Base-by-base conservation (phyloP, 2,329 filamentous ascomycete genomes). In the Chalaropsis thielavioides region DNA sequence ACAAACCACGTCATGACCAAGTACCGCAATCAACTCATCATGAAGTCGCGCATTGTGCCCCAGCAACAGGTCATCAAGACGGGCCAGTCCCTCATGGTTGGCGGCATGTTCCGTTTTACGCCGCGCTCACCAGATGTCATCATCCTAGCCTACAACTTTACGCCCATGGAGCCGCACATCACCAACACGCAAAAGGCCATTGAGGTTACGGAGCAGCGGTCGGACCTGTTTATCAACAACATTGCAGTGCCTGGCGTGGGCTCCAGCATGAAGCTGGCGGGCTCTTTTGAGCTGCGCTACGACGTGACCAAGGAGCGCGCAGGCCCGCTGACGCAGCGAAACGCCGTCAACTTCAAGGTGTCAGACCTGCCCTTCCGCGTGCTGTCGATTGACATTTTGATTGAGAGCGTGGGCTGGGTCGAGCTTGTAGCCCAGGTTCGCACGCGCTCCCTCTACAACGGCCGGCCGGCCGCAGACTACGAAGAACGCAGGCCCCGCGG, bases 341-440 rank as follows among this genome's bases (percentile, higher is more conserved):
- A 82, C 61, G 88, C 83, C 1, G 81, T 81, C 56, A 84, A 81
- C 46, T 77, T 86, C 58, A 84, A 82, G 65, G 80, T 87, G 0
- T 84, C 89, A 1, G 77, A 79, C 17, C 77, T 97, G 3, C 90
- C 91, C 0, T 99, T 92, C 74, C 82, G 83, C 15, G 84, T 97
- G 1, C 80, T 94, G 67, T 84, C 87, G 8, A 82, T 87, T 0
- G 95, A 99, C 72, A 84, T 99, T 27, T 77, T 99, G 15, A 85
- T 99, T 61, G 92, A 97, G 73, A 91, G 94, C 1, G 87, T 91
- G 31, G 94, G 94, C 7, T 99, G 95, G 89, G 81, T 99, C 1
- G 94, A 99, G 75, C 74, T 99, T 49, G 86, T 85, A 0, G 86
- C 86, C 2, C 92, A 99, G 75, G 83, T 95, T 10, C 83, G 92